These are phyloP conservation scores for Pseudocercospora vitis DNA, from an alignment of 2,329 filamentous ascomycete genomes.

Conservation along the genomic window DNA sequence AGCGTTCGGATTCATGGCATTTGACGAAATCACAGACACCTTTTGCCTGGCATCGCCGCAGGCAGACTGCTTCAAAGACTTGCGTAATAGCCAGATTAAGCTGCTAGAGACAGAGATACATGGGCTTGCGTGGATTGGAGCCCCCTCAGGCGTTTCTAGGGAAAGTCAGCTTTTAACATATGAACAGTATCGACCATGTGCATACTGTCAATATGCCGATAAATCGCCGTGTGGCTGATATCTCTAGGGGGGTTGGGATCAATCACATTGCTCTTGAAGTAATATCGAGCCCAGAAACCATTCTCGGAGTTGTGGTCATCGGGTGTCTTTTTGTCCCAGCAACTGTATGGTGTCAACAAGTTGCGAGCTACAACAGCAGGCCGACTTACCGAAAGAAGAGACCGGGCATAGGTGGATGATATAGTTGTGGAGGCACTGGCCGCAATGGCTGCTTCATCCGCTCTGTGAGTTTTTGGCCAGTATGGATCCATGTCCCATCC, in stretches of 20 bases:
- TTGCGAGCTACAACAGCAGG: too few relatives aligned
- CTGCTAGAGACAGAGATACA: not conserved
- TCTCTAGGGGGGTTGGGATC: not conserved
- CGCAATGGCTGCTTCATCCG: not conserved
- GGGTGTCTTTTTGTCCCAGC: slow-evolving; percentile 10
- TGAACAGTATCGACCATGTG: not conserved
- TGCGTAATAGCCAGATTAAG: slow-evolving; percentile 6
- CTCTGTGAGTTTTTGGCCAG: not conserved
- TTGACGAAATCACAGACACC: not conserved
- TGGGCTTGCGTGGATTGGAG: not conserved
- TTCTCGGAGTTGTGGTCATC: slow-evolving; percentile 11
- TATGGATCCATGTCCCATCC: not conserved
- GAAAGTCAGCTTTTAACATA: too few relatives aligned
- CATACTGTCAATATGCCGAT: not conserved
- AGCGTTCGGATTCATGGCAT: not conserved
- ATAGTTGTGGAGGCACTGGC: not conserved
- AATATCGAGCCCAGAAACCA: slow-evolving; percentile 11
- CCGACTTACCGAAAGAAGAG: too few relatives aligned
- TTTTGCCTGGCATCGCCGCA: not conserved
- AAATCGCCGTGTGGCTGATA: not conserved
- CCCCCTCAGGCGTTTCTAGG: not conserved
- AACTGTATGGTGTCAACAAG: too few relatives aligned
- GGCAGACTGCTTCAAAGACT: not conserved
- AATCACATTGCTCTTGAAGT: slow-evolving; percentile 13
- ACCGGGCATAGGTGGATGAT: slow-evolving; percentile 12